Evolutionary conservation across 2,329 filamentous ascomycete genomes (phyloP), one percentile per base, ranked within the genome.

Genomic region (Stagonosporopsis rhizophila): DNA sequence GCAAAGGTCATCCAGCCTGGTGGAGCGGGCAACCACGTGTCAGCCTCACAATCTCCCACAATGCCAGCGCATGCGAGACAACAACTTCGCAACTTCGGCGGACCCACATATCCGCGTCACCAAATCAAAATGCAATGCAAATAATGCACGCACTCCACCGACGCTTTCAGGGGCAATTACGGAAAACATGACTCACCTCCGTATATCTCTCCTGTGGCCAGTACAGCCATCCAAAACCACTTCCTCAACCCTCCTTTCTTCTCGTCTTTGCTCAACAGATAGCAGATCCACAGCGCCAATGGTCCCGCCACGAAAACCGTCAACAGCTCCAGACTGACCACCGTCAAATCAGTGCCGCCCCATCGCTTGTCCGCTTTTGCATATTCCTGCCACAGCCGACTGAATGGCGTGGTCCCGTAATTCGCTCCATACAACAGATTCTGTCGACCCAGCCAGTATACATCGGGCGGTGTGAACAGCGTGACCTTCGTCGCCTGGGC

Each of bases 141-240:
- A 58, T 40, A 55, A 54, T 50, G 52, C 40, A 52, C 45, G 37
- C 48, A 45, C 60, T 57, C 57, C 64, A 61, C 58, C 39, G 34
- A 19, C 25, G 44, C 17, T 45, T 52, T 57, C 34, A 47, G 50
- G 54, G 49, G 44, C n/a, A 44, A 40, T 6, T 20, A 15, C 4
- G 12, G 48, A 46, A 53, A 42, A 32, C 14, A 47, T 44, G 48
- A 72, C 76, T 72, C 64, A 78, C 79, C 81, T 59, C 86, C 86
- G 74, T 88, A 88, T 39, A 89, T 74, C 73, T 89, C 86, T 11
- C 78, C 85, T n/a, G 85, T 87, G 11, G 85, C 86, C 38, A 88
- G 72, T 14, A 84, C 77, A 20, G 79, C 76, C 69, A 85, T 84
- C 74, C 83, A 82, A 64, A 87, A 83, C 82, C 68, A 75, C 66